Evolutionary conservation across 768 basidiomycete species (phyloP).

Genomic region (Lentinula detonsa): DNA sequence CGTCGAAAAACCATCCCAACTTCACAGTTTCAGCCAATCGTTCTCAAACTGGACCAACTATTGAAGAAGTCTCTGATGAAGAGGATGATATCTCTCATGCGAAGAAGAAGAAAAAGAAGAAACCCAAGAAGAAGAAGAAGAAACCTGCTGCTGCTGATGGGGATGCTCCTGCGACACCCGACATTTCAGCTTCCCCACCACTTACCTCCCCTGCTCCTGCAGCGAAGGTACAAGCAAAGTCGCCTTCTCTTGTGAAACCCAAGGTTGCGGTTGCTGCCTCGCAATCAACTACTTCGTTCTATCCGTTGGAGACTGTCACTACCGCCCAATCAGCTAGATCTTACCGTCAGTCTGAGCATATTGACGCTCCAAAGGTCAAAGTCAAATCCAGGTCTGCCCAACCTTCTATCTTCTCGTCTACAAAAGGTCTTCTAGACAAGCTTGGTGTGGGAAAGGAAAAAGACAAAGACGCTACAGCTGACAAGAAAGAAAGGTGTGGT

Average conservation of each 20-base stretch:
- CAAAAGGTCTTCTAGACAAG: conserved; percentile 43
- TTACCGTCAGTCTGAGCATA: conserved; percentile 52
- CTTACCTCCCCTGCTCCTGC: conserved; percentile 11
- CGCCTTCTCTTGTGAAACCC: conserved; percentile 14
- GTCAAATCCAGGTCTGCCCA: conserved; percentile 64
- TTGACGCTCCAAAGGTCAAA: conserved; percentile 51
- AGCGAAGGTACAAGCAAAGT: conserved; percentile 6
- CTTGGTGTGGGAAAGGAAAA: conserved; percentile 32
- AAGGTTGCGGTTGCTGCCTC: conserved; percentile 12
- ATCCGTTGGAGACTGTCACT: conserved; percentile 35
- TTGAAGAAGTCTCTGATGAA: conserved; percentile 74
- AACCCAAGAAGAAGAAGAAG: conserved; percentile 66
- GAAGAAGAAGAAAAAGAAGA: conserved; percentile 73
- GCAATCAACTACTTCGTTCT: conserved; percentile 26
- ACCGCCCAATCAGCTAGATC: conserved; percentile 65
- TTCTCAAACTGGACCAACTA: conserved; percentile 36
- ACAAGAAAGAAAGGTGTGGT: conserved; percentile 30
- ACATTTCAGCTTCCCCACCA: conserved; percentile 1
- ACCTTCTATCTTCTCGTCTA: conserved; percentile 41
- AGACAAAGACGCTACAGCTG: conserved; percentile 26
- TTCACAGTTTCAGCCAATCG: conserved; percentile 17
- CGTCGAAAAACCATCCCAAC: background rate
- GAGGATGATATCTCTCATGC: conserved; percentile 31
- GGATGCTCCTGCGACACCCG: conserved; percentile 10
- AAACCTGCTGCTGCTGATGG: conserved; percentile 21